Percentiles rank a stretch among this genome's conserved stretches.
Conservation (phyloP, 257 asterid species). For the Nicotiana tabacum region DNA sequence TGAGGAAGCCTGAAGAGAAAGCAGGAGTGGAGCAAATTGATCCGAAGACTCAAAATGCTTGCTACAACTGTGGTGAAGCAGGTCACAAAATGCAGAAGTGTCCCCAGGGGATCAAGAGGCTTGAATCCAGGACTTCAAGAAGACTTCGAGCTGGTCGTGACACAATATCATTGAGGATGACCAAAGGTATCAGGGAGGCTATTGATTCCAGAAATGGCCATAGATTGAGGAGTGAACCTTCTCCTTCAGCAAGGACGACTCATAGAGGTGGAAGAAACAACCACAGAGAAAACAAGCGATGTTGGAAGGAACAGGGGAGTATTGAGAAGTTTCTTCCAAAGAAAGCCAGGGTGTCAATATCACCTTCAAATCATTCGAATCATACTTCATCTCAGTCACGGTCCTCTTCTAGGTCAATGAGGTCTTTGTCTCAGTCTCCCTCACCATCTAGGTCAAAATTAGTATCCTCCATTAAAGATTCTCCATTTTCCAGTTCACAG, state of each 20-base stretch:
- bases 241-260: slow-evolving; percentile 17
- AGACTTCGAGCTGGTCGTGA: slow-evolving; percentile 13
- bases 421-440: slow-evolving; percentile 13
- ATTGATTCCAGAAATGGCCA: slow-evolving; percentile 14
- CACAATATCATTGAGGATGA: slow-evolving; percentile 15
- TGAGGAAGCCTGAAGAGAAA: slow-evolving; percentile 22
- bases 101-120: slow-evolving; percentile 19
- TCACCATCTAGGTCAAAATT: slow-evolving; percentile 11
- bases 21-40: slow-evolving; percentile 15
- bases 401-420: slow-evolving; percentile 25
- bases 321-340: slow-evolving; percentile 22
- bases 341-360: slow-evolving; percentile 30
- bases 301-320: slow-evolving; percentile 17
- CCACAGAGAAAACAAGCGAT: slow-evolving; percentile 28
- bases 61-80: slow-evolving; percentile 32
- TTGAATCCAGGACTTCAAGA: slow-evolving; percentile 16
- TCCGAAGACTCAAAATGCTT: slow-evolving; percentile 14
- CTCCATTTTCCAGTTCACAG: slow-evolving; percentile 20
- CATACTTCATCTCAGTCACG: slow-evolving; percentile 31
- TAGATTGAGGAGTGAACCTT: slow-evolving; percentile 22
- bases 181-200: slow-evolving; percentile 16
- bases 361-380: slow-evolving; percentile 35
- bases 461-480: slow-evolving; percentile 11
- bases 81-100: slow-evolving; percentile 31
- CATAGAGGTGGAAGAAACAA: slow-evolving; percentile 20